phyloP scores from a whole-genome alignment of 192 early-diverging fungal genomes.

The Gonapodya sp. region DNA sequence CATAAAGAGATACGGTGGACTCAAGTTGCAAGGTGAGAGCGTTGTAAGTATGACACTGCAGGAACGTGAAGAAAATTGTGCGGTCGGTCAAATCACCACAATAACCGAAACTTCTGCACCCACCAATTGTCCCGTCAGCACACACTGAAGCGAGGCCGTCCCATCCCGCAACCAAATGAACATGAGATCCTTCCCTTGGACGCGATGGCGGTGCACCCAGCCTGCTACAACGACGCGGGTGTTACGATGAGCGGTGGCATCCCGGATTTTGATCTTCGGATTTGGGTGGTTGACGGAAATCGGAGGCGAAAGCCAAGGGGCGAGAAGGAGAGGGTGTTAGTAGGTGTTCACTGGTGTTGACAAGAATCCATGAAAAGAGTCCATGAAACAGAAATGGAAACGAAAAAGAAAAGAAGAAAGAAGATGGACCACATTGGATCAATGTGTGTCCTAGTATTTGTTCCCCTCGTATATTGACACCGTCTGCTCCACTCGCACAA shows the following conservation, averaged over 20 bases:
- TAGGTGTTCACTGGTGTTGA: too few relatives aligned
- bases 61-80: conserved; percentile 1
- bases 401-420: conserved; percentile 9
- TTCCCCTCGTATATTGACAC: too few relatives aligned
- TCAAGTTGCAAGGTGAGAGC: conserved; percentile 86
- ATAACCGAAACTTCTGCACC: conserved; percentile 10
- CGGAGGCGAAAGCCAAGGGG: too few relatives aligned
- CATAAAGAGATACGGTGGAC: conserved; percentile 84
- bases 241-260: conserved; percentile 53
- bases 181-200: conserved; percentile 95
- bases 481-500: too few relatives aligned
- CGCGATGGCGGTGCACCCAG: conserved; percentile 92
- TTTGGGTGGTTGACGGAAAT: too few relatives aligned
- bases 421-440: too few relatives aligned
- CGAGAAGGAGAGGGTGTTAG: too few relatives aligned
- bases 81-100: background rate
- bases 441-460: too few relatives aligned
- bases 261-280: conserved; percentile 63
- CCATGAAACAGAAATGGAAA: conserved; percentile 13
- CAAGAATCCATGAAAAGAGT: too few relatives aligned
- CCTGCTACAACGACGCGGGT: conserved; percentile 78
- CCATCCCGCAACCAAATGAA: conserved; percentile 94
- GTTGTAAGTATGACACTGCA: conserved; percentile 86
- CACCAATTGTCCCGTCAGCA: conserved; percentile 76
- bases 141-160: conserved; percentile 85